Evolutionary conservation across 768 basidiomycete species (phyloP), one percentile per base, ranked within the genome.

Genomic region (Auricularia sp.): DNA sequence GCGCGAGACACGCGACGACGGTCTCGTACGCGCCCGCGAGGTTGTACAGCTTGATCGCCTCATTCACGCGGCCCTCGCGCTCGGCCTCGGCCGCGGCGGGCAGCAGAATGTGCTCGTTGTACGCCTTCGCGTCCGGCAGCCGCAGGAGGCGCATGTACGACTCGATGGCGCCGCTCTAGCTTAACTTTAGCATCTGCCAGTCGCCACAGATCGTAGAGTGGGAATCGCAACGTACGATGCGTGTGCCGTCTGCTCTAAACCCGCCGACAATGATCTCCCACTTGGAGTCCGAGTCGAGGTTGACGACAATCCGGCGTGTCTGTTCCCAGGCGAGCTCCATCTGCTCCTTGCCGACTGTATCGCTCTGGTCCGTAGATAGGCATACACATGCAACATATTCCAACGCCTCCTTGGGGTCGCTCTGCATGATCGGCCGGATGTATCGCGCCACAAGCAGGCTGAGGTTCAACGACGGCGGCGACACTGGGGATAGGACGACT

Each of bases 221-320:
- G 63, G 61, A 18, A 29, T 29, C 3, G 5, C 21, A 8, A 84
- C 90, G 71, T 73, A 93, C 92, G 74, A 89, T 90, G 79, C 85
- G 83, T n/a, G 91, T 87, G 3, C 94, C 94, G 68, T 99, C 95
- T 4, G 86, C 78, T 67, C 90, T 81, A 71, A 96, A 90, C 10
- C 91, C 93, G n/a, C 96, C 96, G 2, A 98, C 88, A 18, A 99
- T 84, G 73, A 92, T 91, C 60, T 94, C 90, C 91, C 95, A 98
- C 16, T 82, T 88, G 5, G 87, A 85, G 1, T 89, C 89, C 3
- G 84, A 80, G 70, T 90, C 90, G 6, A 88, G 86, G 51, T 88
- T 76, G 1, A 91, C 87, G 69, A 93, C 87, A 66, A 91, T 88
- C 53, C 89, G 81, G 58, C 91, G 78, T 1, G 85, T 85, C 29